Conservation (phyloP, 164 flowering plant species). For the Magnolia sinica region DNA sequence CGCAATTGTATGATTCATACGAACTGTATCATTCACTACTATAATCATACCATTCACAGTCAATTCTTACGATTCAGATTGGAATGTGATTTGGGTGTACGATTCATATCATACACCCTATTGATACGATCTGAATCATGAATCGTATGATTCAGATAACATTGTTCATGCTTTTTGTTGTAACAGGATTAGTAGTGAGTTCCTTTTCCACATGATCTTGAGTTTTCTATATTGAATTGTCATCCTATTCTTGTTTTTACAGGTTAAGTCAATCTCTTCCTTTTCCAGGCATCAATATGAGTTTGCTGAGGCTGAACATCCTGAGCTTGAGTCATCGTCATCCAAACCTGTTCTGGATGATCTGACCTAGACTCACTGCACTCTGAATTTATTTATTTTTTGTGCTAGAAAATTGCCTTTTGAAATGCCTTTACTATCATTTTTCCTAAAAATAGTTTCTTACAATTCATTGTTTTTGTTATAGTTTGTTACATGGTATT, state of each 20-base stretch:
- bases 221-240: neutral
- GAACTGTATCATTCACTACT: too few species aligned
- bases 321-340: neutral
- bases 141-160: too few species aligned
- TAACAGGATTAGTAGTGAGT: neutral
- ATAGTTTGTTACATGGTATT: neutral
- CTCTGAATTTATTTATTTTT: neutral
- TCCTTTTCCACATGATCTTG: neutral
- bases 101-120: too few species aligned
- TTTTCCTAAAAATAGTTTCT: neutral
- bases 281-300: neutral
- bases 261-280: neutral
- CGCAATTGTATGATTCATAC: too few species aligned
- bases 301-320: neutral
- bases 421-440: neutral
- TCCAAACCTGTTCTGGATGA: neutral
- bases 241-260: neutral
- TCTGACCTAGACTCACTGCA: neutral
- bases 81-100: too few species aligned
- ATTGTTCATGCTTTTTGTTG: too few species aligned
- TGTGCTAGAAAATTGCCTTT: neutral
- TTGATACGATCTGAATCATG: too few species aligned
- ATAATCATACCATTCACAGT: too few species aligned
- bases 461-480: too few species aligned
- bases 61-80: too few species aligned